Evolutionary conservation across 2,329 filamentous ascomycete genomes (phyloP), one percentile per base, ranked within the genome.

Genomic region (Cercospora zeina): DNA sequence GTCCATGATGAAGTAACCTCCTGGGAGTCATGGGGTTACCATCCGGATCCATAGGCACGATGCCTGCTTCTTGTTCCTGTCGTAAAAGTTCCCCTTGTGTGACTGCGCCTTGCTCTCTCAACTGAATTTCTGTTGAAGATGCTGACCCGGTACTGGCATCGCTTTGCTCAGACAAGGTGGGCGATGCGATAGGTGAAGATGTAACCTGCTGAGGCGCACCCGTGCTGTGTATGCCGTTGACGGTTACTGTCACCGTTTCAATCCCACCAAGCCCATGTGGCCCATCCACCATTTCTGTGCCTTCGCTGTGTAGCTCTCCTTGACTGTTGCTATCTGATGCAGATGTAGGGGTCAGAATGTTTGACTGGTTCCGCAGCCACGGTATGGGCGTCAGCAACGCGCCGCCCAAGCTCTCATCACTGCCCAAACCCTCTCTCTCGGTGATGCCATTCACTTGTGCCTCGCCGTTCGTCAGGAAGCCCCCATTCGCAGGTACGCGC

Each of bases 381-480:
- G 93, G 90, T 61, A 99, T 97, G 0, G 93, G 95, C 0, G 93
- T 97, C 54, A 99, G 81, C 16, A 97, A 81, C 0, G 95, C 95
- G 6, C 95, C 95, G 21, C 93, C 93, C 1, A 97, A 80, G 11
- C 89, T 89, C 74, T 97, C 93, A 70, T 97, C 93, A 54, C 89
- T 91, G 1, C 91, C 93, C 6, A 93, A 79, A 1, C 70, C 68
- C 27, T 71, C 70, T 65, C 74, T 75, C 39, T 83, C 80, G n/a
- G 81, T 79, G 7, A 82, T 75, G 27, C 89, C 90, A 71, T 95
- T 93, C 57, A 79, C 77, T 11, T 83, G 75, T 14, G 78, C 77
- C 68, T 85, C 80, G 55, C 81, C 79, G 27, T 85, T 83, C 66
- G 73, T 73, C 31, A 82, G 75, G 57, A 82, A 75, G 73, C 75